These are phyloP conservation scores for Sorghum bicolor DNA, from an alignment of 176 grass and related monocot genomes.

Conservation along the genomic window Sorghum_bicolor_NCBIv3 NC_012876.2:58434001-58434500, in stretches of 20 bases:
- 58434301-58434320: not conserved
- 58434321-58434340: slow-evolving; percentile 61
- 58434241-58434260: too few relatives aligned
- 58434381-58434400: slow-evolving; percentile 85
- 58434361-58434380: slow-evolving; percentile 94
- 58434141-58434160: not conserved
- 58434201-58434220: not conserved
- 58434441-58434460: slow-evolving; percentile 83
- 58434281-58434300: not conserved
- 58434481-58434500: slow-evolving; percentile 97
- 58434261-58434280: not conserved
- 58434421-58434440: slow-evolving; percentile 88
- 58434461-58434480: slow-evolving; percentile 96
- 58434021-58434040: not conserved
- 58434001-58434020: not conserved
- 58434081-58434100: not conserved
- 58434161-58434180: not conserved
- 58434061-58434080: not conserved
- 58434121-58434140: not conserved
- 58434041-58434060: not conserved
- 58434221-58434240: not conserved
- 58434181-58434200: not conserved
- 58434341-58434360: slow-evolving; percentile 86
- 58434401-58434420: slow-evolving; percentile 84
- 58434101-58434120: not conserved